Evolutionary conservation across 306 rosid species (phyloP).

Genomic region (Vigna reflexopilosa): DNA sequence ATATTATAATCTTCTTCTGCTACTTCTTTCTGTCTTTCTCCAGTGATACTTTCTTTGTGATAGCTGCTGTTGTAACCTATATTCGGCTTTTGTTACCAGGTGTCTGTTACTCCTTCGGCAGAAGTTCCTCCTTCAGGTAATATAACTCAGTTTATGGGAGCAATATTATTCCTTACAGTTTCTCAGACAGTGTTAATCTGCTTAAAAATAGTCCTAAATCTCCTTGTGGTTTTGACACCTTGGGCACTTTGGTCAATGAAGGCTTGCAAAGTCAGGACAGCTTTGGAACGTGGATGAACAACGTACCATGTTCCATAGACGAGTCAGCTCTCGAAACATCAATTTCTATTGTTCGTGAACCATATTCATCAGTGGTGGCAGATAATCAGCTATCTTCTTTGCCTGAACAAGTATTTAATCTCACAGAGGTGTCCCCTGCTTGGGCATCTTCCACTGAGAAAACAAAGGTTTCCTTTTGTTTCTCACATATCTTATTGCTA

Average conservation of each 20-base stretch:
- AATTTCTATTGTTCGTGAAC: conserved; percentile 54
- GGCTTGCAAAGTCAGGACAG: conserved; percentile 84
- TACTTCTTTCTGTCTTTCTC: neutral
- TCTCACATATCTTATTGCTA: conserved; percentile 26
- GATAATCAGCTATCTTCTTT: conserved; percentile 60
- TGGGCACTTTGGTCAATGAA: conserved; percentile 53
- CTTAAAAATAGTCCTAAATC: conserved; percentile 45
- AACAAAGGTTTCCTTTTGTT: conserved; percentile 78
- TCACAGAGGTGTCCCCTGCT: conserved; percentile 79
- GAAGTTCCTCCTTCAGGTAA: conserved; percentile 53
- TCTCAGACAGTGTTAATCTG: conserved; percentile 44
- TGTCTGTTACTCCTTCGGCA: conserved; percentile 45
- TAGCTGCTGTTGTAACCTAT: conserved; percentile 33
- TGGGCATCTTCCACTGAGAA: conserved; percentile 91
- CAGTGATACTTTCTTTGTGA: conserved; percentile 29
- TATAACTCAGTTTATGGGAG: conserved; percentile 45
- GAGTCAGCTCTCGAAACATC: conserved; percentile 58
- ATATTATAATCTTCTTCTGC: neutral
- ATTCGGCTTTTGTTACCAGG: conserved; percentile 54
- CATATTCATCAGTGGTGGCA: conserved; percentile 50
- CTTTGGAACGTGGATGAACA: conserved; percentile 82
- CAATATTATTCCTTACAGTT: conserved; percentile 44
- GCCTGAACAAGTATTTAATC: conserved; percentile 71
- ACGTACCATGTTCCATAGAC: conserved; percentile 52
- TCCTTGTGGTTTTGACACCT: conserved; percentile 47